Percentiles rank a stretch among this genome's conserved stretches.
Evolutionary conservation across 345 rosid species (phyloP).

Genomic region (Sonneratia caseolaris): DNA sequence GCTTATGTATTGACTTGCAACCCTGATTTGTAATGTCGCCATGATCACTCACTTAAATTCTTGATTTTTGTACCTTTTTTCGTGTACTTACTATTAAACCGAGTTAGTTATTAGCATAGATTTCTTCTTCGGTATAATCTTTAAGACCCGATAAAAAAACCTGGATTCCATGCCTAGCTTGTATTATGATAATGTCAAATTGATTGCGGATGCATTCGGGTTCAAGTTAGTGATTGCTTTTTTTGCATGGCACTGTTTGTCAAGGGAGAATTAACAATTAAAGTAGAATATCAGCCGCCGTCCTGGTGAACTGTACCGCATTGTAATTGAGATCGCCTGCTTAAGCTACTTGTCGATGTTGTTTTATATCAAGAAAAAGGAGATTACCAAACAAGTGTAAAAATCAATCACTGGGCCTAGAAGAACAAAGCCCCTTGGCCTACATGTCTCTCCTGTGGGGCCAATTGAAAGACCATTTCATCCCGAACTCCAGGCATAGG

Average conservation of each 20-base stretch:
- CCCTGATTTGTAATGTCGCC: no score
- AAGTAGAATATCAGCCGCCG: neutral
- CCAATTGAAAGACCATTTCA: neutral
- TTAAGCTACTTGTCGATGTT: conserved; percentile 1
- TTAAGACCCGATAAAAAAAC: no score
- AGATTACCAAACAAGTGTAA: neutral
- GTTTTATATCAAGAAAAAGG: neutral
- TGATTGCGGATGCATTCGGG: neutral
- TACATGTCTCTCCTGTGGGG: conserved; percentile 1
- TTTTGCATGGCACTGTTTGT: conserved; percentile 19
- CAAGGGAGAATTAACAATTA: neutral
- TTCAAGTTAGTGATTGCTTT: neutral
- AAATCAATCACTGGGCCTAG: neutral
- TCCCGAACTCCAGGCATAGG: neutral
- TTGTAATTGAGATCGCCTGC: conserved; percentile 14
- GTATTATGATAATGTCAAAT: no score
- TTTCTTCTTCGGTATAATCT: no score
- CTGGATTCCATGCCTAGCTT: no score
- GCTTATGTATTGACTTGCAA: no score
- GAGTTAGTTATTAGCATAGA: no score
- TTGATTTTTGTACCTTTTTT: no score
- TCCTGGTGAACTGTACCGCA: conserved; percentile 19
- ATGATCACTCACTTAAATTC: no score
- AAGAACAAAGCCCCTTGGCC: conserved; percentile 2
- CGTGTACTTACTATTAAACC: no score